Evolutionary conservation across 768 basidiomycete genomes (phyloP), one percentile per base, ranked within the genome.

Genomic region (Phallus indusiatus): DNA sequence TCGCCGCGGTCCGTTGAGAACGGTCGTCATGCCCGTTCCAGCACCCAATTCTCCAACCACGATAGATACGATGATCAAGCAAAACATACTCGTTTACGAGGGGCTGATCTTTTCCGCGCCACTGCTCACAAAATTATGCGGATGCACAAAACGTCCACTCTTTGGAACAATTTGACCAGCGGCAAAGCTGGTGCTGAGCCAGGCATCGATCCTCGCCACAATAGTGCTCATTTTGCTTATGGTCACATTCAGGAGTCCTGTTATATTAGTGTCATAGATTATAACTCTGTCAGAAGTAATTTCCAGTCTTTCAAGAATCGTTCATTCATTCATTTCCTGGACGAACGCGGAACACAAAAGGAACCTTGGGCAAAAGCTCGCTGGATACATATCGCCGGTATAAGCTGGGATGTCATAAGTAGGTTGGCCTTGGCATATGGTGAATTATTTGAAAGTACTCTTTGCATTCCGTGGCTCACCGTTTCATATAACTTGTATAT

Each of bases 311-410:
- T 85, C 80, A 77, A 75, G 54, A 87, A 88, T 63, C 67, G 63
- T 24, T 81, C 81, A 63, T 86, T 88, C 68, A 69, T 85, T n/a
- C 69, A 76, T 9, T 70, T 84, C 59, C 74, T 88, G 70, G 65
- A 73, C 17, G 73, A 78, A 60, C 66, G 68, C 14, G 67, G 61
- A 7, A 78, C 78, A 6, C 76, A 78, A 60, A 69, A 71, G 58
- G 80, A 82, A 61, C 70, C 78, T 3, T 86, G 83, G 84, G 80
- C 79, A 24, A 84, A 80, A 66, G 86, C 86, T 17, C 72, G 87
- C 54, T 89, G 85, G 86, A 86, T 88, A 55, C 85, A 85, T 63
- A 76, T 88, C 62, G 81, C 79, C 21, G 87, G 86, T 5, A 72
- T 78, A 42, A 73, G 80, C 62, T 88, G 85, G 84, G 85, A 87